A percentile compares a stretch with the other conserved stretches of the same genome.
Conservation (phyloP, 352 stramenopile genomes). For the Globisporangium echinulatum region DNA sequence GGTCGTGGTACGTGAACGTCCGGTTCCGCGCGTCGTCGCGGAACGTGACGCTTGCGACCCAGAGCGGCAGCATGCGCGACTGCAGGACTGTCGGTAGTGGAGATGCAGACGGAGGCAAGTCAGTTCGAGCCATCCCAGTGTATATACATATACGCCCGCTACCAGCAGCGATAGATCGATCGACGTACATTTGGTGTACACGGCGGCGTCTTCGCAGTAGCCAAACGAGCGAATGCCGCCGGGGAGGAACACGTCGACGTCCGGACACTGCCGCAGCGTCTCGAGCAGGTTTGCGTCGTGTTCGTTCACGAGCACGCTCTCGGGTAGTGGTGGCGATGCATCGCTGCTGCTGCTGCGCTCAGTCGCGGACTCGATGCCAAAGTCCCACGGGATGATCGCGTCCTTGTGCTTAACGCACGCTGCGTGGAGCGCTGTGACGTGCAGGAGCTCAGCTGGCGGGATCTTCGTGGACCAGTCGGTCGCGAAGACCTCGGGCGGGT, state of each 20-base stretch:
- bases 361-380: constrained; percentile 10
- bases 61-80: constrained; percentile 35
- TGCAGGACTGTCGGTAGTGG: constrained; percentile 22
- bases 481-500: constrained; percentile 10
- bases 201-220: constrained; percentile 65
- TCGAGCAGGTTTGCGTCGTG: constrained; percentile 34
- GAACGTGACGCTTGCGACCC: constrained; percentile 35
- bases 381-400: constrained; percentile 25
- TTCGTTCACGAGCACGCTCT: constrained; percentile 19
- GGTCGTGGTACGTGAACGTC: constrained; percentile 39
- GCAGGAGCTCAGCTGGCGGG: constrained; percentile 26
- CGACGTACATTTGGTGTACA: constrained; percentile 52
- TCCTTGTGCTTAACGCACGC: constrained; percentile 25
- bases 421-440: constrained; percentile 30
- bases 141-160: no score
- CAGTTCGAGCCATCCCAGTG: no score
- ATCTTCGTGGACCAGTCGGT: constrained; percentile 16
- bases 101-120: neutral
- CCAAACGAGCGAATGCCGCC: constrained; percentile 35
- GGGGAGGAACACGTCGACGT: constrained; percentile 63
- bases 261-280: constrained; percentile 34
- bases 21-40: constrained; percentile 17
- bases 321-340: constrained; percentile 5
- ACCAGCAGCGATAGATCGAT: neutral
- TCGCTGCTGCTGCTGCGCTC: neutral